Base-by-base conservation (phyloP, 441 rosid genomes). In the Macaranga tanarius region DNA sequence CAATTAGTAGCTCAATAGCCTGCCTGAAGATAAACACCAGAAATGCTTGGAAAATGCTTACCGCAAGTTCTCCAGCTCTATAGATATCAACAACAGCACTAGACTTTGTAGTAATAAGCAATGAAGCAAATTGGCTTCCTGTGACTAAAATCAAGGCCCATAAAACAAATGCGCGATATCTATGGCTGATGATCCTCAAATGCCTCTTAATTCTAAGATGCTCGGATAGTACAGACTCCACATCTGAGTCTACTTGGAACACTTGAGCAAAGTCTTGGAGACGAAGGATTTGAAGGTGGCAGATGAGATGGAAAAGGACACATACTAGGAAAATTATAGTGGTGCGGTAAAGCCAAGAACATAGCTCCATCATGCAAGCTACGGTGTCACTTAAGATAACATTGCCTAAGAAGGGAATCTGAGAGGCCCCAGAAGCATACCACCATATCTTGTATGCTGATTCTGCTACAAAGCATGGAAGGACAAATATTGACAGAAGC, bases 381-480 rank as follows among this genome's bases (percentile, higher is more conserved):
- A 95, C 87, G 2, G 81, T 64, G 69, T 92, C 97, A 31, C 99
- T 92, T 55, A 89, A 74, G 85, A 86, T 70, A 23, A 88, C 92
- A 16, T 88, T 88, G 23, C 97, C 97, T 12, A 92, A 71, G 85
- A 92, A 94, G 3, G 99, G 99, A 71, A 94, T 94, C 65, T 86
- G 89, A 63, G 97, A 89, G 73, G 95, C 95, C 10, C 95, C 97
- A 7, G 99, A 92, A 4, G 96, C 93, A 63, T 94, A 92, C 99
- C 97, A 92, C 99, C 99, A 95, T 81, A 92, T 88, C 80, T 92
- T 92, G 82, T 92, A 95, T 34, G 93, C 88, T 20, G 83, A 78
- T 79, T 90, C 94, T 10, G 88, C 91, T 65, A 87, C 3, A 67
- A 92, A 88, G 73, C 96, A 92, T 16, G 97, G 97, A 10, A 90